Conservation (phyloP, 305 asterid genomes). For the Fraxinus paxiana region DNA sequence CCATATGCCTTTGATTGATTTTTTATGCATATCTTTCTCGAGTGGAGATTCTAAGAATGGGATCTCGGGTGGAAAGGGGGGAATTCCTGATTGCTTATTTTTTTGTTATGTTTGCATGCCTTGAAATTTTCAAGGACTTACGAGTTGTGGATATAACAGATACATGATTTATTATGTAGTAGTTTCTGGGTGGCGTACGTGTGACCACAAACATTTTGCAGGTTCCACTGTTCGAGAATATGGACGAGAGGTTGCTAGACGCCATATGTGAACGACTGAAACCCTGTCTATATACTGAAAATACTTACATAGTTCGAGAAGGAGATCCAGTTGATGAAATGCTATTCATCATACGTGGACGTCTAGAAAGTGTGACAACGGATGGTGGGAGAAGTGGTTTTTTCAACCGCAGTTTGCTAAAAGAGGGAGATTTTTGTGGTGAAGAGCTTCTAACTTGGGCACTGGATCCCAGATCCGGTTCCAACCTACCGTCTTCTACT, state of each 20-base stretch:
- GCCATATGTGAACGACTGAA: conserved; percentile 95
- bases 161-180: background rate
- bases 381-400: conserved; percentile 99
- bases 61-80: background rate
- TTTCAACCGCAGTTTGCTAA: conserved; percentile 81
- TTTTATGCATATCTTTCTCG: background rate
- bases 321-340: conserved; percentile 99
- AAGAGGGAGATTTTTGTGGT: conserved; percentile 94
- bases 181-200: background rate
- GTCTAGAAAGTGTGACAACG: conserved; percentile 92
- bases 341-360: conserved; percentile 98
- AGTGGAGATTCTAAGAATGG: background rate
- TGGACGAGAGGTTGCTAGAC: conserved; percentile 96
- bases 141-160: too few species aligned
- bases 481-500: conserved; percentile 90
- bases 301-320: conserved; percentile 84
- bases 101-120: too few species aligned
- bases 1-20: background rate
- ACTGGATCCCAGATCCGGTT: conserved; percentile 83
- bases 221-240: conserved; percentile 96
- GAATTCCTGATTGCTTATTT: too few species aligned
- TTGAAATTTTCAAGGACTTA: too few species aligned
- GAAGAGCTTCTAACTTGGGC: conserved; percentile 99
- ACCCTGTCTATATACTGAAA: conserved; percentile 89
- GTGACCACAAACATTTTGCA: conserved; percentile 26